phyloP scores from a whole-genome alignment of 371 early-diverging fungal genomes.

The Apophysomyces ossiformis region DNA sequence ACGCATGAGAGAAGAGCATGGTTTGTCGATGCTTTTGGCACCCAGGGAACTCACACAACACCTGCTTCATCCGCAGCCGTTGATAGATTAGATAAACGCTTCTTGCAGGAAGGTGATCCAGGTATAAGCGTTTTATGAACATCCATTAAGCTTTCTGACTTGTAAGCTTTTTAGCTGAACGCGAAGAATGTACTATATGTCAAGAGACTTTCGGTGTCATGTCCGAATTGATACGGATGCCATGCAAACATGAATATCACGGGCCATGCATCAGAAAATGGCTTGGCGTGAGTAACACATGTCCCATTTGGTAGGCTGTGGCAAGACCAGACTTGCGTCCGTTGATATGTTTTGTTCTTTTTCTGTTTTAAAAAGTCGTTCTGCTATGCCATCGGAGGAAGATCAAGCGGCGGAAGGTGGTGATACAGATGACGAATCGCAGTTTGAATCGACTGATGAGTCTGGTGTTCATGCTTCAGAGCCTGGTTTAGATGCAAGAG shows the following conservation, averaged over 20 bases:
- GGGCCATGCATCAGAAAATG: conserved; percentile 2
- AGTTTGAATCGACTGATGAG: background rate
- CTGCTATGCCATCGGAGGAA: background rate
- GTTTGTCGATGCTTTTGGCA: no score
- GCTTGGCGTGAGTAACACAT: conserved; percentile 4
- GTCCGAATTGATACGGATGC: background rate
- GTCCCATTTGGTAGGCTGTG: conserved; percentile 9
- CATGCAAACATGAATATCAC: conserved; percentile 6
- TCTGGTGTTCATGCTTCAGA: background rate
- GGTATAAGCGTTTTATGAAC: background rate
- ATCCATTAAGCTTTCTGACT: background rate
- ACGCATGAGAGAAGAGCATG: no score
- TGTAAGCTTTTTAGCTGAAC: background rate
- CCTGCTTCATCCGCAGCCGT: no score
- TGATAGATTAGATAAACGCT: background rate
- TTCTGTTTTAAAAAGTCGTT: conserved; percentile 6
- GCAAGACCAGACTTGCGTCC: background rate
- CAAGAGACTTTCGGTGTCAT: background rate
- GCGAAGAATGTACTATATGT: background rate
- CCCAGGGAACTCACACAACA: no score
- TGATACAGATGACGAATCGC: conserved; percentile 3
- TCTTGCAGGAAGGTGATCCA: background rate
- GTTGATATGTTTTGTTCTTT: conserved; percentile 2
- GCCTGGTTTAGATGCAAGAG: background rate
- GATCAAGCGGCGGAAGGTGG: background rate